These are phyloP conservation scores for Suillus tomentosus DNA, from an alignment of 768 basidiomycete species.

Conservation along the genomic window DNA sequence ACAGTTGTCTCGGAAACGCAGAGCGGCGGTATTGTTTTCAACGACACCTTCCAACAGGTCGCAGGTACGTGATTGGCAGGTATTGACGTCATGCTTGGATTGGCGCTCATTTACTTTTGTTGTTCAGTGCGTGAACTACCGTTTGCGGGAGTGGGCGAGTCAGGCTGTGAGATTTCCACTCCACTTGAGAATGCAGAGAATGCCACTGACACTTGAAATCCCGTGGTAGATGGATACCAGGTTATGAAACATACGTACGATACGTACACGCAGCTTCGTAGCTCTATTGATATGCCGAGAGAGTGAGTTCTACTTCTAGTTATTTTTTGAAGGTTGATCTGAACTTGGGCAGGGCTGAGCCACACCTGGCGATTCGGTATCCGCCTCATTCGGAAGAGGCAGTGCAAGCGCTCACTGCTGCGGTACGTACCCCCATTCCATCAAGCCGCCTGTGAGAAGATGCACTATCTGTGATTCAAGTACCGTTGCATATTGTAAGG, in stretches of 20 bases:
- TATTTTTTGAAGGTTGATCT: conserved; percentile 12
- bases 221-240: conserved; percentile 53
- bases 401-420: conserved; percentile 14
- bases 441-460: conserved; percentile 12
- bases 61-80: conserved; percentile 36
- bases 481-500: not conserved
- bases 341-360: conserved; percentile 24
- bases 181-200: not conserved
- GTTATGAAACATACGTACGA: conserved; percentile 55
- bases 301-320: conserved; percentile 42
- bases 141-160: conserved; percentile 60
- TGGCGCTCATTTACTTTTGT: conserved; percentile 14
- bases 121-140: conserved; percentile 42
- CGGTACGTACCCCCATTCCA: conserved; percentile 20
- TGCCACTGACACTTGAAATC: not conserved
- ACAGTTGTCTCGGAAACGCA: conserved; percentile 56
- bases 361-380: conserved; percentile 23
- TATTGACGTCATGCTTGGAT: conserved; percentile 18
- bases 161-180: conserved; percentile 52
- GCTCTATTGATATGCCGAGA: conserved; percentile 55
- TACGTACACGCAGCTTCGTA: conserved; percentile 51
- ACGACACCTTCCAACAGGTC: conserved; percentile 62
- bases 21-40: conserved; percentile 59
- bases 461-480: not conserved
- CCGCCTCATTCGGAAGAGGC: conserved; percentile 26